phyloP scores from a whole-genome alignment of 768 basidiomycete species.

The Phlebiopsis gigantea region DNA sequence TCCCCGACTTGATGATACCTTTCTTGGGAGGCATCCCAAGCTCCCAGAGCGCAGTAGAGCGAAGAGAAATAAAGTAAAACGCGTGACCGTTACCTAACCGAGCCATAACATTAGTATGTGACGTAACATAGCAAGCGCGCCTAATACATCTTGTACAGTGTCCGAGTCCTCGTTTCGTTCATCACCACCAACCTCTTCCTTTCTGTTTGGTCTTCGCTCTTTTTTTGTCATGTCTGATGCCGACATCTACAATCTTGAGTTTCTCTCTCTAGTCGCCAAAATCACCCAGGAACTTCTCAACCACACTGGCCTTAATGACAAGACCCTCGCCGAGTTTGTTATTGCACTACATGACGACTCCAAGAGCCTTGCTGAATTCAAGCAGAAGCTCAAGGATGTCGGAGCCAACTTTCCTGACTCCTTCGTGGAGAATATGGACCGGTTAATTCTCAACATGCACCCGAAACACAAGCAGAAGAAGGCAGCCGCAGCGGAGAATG shows the following conservation, averaged over 20 bases:
- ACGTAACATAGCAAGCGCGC: neutral
- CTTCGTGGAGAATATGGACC: slow-evolving; percentile 89
- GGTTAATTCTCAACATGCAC: slow-evolving; percentile 90
- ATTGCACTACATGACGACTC: slow-evolving; percentile 84
- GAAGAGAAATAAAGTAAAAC: neutral
- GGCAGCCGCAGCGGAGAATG: slow-evolving; percentile 26
- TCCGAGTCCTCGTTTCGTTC: neutral
- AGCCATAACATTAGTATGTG: too few relatives aligned
- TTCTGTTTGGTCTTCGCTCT: neutral
- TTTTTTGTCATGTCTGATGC: slow-evolving; percentile 48
- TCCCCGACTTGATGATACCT: slow-evolving; percentile 83
- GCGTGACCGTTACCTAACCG: neutral
- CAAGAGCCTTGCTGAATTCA: slow-evolving; percentile 76
- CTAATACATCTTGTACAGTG: neutral
- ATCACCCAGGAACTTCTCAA: slow-evolving; percentile 93
- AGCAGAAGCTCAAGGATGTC: slow-evolving; percentile 65
- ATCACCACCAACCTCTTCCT: neutral
- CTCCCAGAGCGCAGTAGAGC: neutral
- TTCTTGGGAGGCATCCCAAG: slow-evolving; percentile 56
- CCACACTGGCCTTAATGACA: slow-evolving; percentile 80
- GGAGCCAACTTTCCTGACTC: slow-evolving; percentile 87
- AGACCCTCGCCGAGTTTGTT: slow-evolving; percentile 92
- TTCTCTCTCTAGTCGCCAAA: slow-evolving; percentile 85
- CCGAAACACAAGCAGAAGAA: slow-evolving; percentile 84
- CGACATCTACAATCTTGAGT: slow-evolving; percentile 90